Conservation (phyloP, 2,329 filamentous ascomycete genomes). For the Domatiomyces catenatus region DNA sequence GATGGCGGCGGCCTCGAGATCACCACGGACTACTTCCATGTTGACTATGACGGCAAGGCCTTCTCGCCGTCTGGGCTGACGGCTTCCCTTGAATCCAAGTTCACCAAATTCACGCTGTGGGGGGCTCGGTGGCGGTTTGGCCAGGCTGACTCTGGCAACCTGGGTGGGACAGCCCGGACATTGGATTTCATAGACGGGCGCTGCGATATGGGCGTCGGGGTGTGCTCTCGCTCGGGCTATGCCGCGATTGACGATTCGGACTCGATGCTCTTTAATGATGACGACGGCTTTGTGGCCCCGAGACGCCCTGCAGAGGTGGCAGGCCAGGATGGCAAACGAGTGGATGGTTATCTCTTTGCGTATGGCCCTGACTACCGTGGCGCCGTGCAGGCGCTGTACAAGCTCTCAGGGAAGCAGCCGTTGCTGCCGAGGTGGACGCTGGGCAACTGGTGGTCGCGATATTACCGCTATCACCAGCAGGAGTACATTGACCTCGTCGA, state of each 20-base stretch:
- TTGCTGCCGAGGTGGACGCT: slow-evolving; percentile 42
- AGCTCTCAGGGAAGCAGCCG: slow-evolving; percentile 41
- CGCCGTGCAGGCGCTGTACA: slow-evolving; percentile 40
- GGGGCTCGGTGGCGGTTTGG: slow-evolving; percentile 39
- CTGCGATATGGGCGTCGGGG: slow-evolving; percentile 34
- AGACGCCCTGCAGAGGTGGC: slow-evolving; percentile 25
- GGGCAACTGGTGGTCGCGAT: slow-evolving; percentile 53
- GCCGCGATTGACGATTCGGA: slow-evolving; percentile 39
- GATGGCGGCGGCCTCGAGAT: slow-evolving; percentile 39
- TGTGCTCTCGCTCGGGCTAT: slow-evolving; percentile 37
- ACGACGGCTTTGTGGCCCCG: slow-evolving; percentile 37
- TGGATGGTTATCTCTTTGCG: slow-evolving; percentile 45
- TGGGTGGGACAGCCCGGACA: slow-evolving; percentile 38
- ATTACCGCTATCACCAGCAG: slow-evolving; percentile 41
- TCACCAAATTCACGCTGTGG: slow-evolving; percentile 27
- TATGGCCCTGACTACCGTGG: slow-evolving; percentile 43
- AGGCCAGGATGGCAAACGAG: slow-evolving; percentile 23
- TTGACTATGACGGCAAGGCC: slow-evolving; percentile 42
- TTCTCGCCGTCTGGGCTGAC: slow-evolving; percentile 39
- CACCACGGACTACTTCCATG: slow-evolving; percentile 38
- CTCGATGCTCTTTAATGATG: slow-evolving; percentile 43
- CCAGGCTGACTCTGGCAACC: slow-evolving; percentile 25
- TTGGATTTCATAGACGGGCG: slow-evolving; percentile 40
- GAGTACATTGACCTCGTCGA: slow-evolving; percentile 46
- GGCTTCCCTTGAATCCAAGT: slow-evolving; percentile 29